Percentiles rank a stretch among this genome's conserved stretches.
Evolutionary conservation across 805 yeast genomes (phyloP).

Genomic region (Cyberlindnera veronae): DNA sequence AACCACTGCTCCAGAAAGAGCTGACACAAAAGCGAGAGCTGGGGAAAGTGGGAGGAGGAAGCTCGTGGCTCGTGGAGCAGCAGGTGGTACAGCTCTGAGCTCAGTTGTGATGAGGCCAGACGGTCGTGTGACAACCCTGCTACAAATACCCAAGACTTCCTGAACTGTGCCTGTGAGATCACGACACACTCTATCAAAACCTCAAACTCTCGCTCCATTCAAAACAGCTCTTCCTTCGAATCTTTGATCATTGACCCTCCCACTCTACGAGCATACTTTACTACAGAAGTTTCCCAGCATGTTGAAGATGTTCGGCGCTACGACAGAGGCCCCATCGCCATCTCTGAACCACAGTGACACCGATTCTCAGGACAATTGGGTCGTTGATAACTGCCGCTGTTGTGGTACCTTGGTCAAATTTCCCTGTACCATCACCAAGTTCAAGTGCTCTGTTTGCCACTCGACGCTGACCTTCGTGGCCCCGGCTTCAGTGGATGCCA

Average conservation of each 20-base stretch:
- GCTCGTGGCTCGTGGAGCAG: too few species aligned
- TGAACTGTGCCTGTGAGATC: background rate
- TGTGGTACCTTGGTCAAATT: slow-evolving; percentile 44
- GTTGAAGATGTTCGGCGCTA: background rate
- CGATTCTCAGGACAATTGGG: background rate
- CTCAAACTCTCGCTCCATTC: background rate
- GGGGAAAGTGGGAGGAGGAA: too few species aligned
- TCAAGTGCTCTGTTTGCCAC: slow-evolving; percentile 61
- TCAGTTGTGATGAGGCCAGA: too few species aligned
- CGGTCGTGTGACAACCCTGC: too few species aligned
- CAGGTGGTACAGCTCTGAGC: too few species aligned
- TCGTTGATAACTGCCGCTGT: slow-evolving; percentile 37
- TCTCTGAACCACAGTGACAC: background rate
- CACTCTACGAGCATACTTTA: too few species aligned
- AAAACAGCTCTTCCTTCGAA: too few species aligned
- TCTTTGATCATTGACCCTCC: too few species aligned
- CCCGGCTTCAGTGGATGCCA: background rate
- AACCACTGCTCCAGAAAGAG: too few species aligned
- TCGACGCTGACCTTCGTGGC: slow-evolving; percentile 38
- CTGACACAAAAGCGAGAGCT: too few species aligned
- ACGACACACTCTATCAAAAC: background rate
- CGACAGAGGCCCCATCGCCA: background rate
- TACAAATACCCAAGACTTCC: too few species aligned
- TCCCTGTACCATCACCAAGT: slow-evolving; percentile 35
- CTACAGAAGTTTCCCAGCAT: background rate